phyloP scores from a whole-genome alignment of 2,329 filamentous ascomycete species.

The Curvularia lunata region DNA sequence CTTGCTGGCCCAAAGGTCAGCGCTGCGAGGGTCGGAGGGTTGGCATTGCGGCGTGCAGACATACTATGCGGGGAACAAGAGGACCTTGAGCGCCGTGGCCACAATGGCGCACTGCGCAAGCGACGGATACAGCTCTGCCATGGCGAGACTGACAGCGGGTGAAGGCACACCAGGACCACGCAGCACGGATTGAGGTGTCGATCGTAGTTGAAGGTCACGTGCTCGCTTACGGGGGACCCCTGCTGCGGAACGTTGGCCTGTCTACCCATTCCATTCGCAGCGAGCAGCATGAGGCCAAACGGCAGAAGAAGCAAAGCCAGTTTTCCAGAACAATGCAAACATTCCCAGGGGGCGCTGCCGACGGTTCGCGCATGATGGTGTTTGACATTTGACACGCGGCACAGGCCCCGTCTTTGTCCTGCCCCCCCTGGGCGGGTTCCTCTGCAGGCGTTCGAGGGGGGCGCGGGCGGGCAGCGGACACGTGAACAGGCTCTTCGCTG shows the following conservation, averaged over 20 bases:
- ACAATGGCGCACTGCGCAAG: constrained; percentile 86
- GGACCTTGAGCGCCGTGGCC: constrained; percentile 85
- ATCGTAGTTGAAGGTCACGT: constrained; percentile 28
- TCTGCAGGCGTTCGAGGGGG: too few species aligned
- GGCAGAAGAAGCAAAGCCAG: constrained; percentile 16
- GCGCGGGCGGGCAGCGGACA: neutral
- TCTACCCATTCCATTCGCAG: neutral
- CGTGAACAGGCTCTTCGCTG: constrained; percentile 9
- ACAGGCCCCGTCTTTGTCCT: constrained; percentile 8
- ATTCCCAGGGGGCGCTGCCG: neutral
- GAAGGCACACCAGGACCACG: constrained; percentile 27
- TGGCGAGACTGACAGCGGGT: constrained; percentile 50
- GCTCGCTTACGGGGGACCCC: constrained; percentile 13
- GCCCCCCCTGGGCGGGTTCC: constrained; percentile 1
- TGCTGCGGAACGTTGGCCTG: neutral
- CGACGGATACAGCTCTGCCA: constrained; percentile 86
- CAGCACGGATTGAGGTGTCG: constrained; percentile 25
- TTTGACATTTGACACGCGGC: constrained; percentile 14
- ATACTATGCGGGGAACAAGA: constrained; percentile 94
- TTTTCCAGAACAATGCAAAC: constrained; percentile 13
- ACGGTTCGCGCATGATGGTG: constrained; percentile 12
- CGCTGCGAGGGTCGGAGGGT: constrained; percentile 11
- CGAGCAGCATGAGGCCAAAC: constrained; percentile 2
- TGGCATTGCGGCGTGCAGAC: constrained; percentile 49
- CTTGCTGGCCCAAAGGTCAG: constrained; percentile 67